Evolutionary conservation across 2,329 filamentous ascomycete species (phyloP).

Genomic region (Ceratocystis albifundus): DNA sequence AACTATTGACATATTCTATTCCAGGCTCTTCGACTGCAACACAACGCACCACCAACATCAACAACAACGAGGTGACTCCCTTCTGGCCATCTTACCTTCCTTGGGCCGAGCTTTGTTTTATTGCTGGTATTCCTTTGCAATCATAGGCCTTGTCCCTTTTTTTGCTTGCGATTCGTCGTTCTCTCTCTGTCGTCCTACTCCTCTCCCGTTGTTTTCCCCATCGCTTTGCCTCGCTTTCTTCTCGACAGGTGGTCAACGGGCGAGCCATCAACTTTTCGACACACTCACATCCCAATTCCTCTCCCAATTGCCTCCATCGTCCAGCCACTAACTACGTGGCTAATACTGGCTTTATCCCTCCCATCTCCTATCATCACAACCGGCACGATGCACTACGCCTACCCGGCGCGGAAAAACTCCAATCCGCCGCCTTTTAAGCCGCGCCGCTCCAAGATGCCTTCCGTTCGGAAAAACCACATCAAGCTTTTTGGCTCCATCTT

Average conservation of each 20-base stretch:
- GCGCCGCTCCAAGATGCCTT: constrained; percentile 43
- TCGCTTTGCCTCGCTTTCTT: not conserved
- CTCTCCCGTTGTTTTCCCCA: not conserved
- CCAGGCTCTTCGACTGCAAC: constrained; percentile 2
- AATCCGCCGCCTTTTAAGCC: constrained; percentile 60
- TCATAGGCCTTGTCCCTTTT: not conserved
- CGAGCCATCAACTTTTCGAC: constrained; percentile 9
- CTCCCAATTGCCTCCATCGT: not conserved
- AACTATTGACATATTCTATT: constrained; percentile 4
- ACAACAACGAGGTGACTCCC: not conserved
- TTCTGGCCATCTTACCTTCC: constrained; percentile 4
- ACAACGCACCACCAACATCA: not conserved
- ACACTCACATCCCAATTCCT: not conserved
- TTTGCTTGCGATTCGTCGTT: not conserved
- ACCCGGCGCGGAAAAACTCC: constrained; percentile 74
- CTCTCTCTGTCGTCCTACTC: not conserved
- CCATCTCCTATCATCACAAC: constrained; percentile 2
- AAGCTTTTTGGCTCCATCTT: constrained; percentile 46
- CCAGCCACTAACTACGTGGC: not conserved
- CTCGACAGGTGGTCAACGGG: constrained; percentile 6
- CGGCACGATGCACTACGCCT: constrained; percentile 70
- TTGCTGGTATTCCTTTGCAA: not conserved
- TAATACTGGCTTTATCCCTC: constrained; percentile 8
- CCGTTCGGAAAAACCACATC: constrained; percentile 50
- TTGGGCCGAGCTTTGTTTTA: not conserved